Conservation (phyloP, 148 eudicot genomes). For the Chenopodium suecicum region DNA sequence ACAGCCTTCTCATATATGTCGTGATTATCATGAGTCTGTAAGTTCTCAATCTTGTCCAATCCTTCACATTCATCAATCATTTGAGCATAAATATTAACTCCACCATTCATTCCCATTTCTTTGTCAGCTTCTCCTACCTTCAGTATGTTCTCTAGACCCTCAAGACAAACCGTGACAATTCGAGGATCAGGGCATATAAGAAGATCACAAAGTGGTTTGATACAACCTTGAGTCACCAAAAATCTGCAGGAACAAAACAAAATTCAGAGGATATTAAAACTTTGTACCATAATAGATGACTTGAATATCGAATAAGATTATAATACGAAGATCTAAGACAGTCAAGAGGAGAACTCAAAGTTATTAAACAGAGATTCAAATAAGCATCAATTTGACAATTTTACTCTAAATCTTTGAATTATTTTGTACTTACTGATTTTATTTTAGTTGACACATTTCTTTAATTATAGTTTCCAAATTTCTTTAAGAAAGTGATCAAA, state of each 20-base stretch:
- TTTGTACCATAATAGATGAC: neutral
- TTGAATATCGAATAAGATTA: neutral
- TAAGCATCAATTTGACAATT: neutral
- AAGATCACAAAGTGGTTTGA: slow-evolving; percentile 82
- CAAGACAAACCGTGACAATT: slow-evolving; percentile 77
- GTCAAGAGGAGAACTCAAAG: neutral
- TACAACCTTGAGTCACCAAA: slow-evolving; percentile 69
- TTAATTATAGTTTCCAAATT: no score
- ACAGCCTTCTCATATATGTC: slow-evolving; percentile 82
- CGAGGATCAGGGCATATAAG: slow-evolving; percentile 77
- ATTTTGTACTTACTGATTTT: no score
- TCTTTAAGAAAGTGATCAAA: no score
- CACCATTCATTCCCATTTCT: slow-evolving; percentile 55
- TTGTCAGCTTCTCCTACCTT: slow-evolving; percentile 83
- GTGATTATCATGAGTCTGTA: slow-evolving; percentile 71
- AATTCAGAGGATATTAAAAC: neutral
- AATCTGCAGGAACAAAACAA: slow-evolving; percentile 41
- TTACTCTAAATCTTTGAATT: neutral
- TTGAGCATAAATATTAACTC: slow-evolving; percentile 65
- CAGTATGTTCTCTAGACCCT: slow-evolving; percentile 82
- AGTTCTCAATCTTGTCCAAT: slow-evolving; percentile 71
- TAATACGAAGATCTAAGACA: neutral
- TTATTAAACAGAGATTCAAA: neutral
- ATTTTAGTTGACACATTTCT: no score
- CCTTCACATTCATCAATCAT: slow-evolving; percentile 75